Evolutionary conservation across 257 asterid genomes (phyloP), one percentile per base, ranked within the genome.

Genomic region (Solanum dulcamara): DNA sequence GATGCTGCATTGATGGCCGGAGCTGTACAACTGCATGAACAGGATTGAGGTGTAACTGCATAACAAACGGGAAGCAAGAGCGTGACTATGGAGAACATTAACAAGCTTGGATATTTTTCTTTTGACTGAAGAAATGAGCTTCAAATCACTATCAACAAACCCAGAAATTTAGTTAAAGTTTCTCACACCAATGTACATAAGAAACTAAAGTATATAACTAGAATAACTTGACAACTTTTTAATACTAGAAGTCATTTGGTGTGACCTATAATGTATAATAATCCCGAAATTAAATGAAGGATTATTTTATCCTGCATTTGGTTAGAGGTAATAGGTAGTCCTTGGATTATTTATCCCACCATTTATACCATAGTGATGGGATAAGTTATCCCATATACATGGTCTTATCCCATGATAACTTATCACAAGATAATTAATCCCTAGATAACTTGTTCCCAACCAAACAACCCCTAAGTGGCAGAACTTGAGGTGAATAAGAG

Each of bases 21-120:
- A 96, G 97, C 89, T 96, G 99, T 70, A 93, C 92, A 80, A 92
- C 92, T 86, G 97, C 91, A 86, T 95, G 94, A 88, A 96, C 64
- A 85, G 96, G 98, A 86, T 88, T 92, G 92, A 95, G 91, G 95
- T 93, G 93, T 84, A 96, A 89, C 99, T 96, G 94, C 95, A 92
- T 60, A 81, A 88, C 81, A 89, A 84, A 89, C 72, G 67, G 50
- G 59, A 64, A 84, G 62, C 37, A 62, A 81, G 81, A 77, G 26
- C 14, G 60, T 77, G 38, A 46, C 83, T 5, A 46, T 46, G 42
- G 28, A 46, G 83, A 77, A 46, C 83, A 46, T 26, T 4, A 77
- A 30, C 17, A 77, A 77, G 83, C 83, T 10, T 46, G 8, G 6
- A 48, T 44, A 14, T 28, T 77, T 42, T 74, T 4, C 37, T 24